These are phyloP conservation scores for Gardenia jasminoides DNA, from an alignment of 257 asterid species.

Conservation along the genomic window DNA sequence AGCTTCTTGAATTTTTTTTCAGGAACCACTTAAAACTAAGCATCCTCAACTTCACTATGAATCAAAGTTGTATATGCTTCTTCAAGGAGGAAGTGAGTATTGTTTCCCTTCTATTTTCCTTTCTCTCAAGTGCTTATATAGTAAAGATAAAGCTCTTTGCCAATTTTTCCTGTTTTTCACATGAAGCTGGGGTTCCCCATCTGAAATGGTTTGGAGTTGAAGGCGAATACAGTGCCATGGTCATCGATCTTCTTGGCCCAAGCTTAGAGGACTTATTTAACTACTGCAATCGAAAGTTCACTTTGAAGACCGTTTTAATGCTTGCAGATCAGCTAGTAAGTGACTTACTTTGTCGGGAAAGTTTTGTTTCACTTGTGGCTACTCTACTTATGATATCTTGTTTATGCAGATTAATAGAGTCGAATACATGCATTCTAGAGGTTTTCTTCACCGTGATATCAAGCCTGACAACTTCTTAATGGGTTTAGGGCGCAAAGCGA, in stretches of 20 bases:
- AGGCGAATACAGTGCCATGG: conserved; percentile 81
- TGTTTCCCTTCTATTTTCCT: conserved; percentile 24
- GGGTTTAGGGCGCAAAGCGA: conserved; percentile 99
- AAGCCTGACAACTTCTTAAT: conserved; percentile 92
- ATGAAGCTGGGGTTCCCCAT: conserved; percentile 79
- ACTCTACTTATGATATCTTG: conserved; percentile 13
- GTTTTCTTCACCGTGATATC: conserved; percentile 96
- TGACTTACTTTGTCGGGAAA: conserved; percentile 12
- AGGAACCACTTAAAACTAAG: conserved; percentile 80
- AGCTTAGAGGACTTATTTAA: conserved; percentile 90
- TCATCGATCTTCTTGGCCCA: conserved; percentile 92
- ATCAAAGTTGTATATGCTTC: conserved; percentile 85
- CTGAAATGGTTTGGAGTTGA: conserved; percentile 91
- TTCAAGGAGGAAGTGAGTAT: conserved; percentile 75
- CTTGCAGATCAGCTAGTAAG: conserved; percentile 92
- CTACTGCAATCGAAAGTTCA: conserved; percentile 74
- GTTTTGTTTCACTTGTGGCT: conserved; percentile 6
- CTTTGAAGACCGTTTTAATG: conserved; percentile 88
- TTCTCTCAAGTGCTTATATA: conserved; percentile 13
- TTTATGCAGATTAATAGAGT: conserved; percentile 78
- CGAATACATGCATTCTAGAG: conserved; percentile 92
- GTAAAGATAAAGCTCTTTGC: conserved; percentile 8
- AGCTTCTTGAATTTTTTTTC: conserved; percentile 19
- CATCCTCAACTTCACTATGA: conserved; percentile 90
- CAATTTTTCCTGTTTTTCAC: conserved; percentile 21